phyloP scores from a whole-genome alignment of 2,329 filamentous ascomycete species.

The Phialocephala sp. region DNA sequence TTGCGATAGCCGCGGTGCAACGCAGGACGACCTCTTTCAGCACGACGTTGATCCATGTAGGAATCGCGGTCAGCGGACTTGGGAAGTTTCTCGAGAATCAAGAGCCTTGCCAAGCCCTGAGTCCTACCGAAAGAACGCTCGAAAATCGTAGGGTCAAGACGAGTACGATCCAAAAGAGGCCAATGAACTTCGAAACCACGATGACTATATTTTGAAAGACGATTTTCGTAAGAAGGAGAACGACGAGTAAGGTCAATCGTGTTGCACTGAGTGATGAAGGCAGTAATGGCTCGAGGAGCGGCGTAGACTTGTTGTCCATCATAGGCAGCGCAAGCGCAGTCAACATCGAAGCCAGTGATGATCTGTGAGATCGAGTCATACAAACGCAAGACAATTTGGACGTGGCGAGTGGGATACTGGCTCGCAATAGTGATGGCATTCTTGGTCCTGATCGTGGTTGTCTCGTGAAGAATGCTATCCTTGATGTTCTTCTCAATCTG shows the following conservation, averaged over 20 bases:
- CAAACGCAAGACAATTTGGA: slow-evolving; percentile 83
- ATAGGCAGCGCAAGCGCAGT: slow-evolving; percentile 81
- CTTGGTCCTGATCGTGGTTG: slow-evolving; percentile 83
- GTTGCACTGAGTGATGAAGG: slow-evolving; percentile 84
- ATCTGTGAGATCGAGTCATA: slow-evolving; percentile 87
- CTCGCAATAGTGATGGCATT: slow-evolving; percentile 86
- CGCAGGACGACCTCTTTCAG: slow-evolving; percentile 72
- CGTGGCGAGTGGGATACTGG: slow-evolving; percentile 81
- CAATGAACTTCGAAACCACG: slow-evolving; percentile 86
- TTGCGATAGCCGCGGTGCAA: slow-evolving; percentile 50
- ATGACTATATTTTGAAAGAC: slow-evolving; percentile 84
- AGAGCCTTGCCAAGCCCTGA: slow-evolving; percentile 76
- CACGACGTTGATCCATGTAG: slow-evolving; percentile 64
- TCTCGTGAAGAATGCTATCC: slow-evolving; percentile 81
- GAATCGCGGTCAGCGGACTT: slow-evolving; percentile 68
- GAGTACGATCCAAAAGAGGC: slow-evolving; percentile 74
- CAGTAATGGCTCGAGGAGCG: slow-evolving; percentile 75
- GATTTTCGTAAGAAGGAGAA: slow-evolving; percentile 86
- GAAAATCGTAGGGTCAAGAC: slow-evolving; percentile 84
- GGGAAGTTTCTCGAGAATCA: slow-evolving; percentile 81
- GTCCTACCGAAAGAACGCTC: slow-evolving; percentile 80
- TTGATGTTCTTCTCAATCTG: slow-evolving; percentile 77
- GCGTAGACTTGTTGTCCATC: slow-evolving; percentile 82
- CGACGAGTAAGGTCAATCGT: slow-evolving; percentile 79
- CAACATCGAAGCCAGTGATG: slow-evolving; percentile 86